Conservation (phyloP, 2,329 filamentous ascomycete species). For the Penicillium sp. region DNA sequence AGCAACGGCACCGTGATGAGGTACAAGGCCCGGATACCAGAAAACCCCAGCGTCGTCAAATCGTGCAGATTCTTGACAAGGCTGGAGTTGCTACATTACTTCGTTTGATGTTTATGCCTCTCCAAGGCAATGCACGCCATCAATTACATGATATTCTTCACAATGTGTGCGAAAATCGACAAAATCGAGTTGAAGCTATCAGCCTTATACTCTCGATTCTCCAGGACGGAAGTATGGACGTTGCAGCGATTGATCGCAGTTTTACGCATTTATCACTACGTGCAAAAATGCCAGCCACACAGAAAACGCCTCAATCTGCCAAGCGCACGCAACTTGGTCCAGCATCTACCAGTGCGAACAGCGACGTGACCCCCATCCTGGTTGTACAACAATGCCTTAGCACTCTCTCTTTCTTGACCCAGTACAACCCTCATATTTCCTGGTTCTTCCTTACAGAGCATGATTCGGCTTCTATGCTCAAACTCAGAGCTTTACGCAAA, state of each 20-base stretch:
- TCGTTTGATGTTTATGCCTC: slow-evolving; percentile 96
- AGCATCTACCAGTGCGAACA: slow-evolving; percentile 56
- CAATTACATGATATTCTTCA: slow-evolving; percentile 83
- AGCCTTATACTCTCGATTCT: slow-evolving; percentile 89
- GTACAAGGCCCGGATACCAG: slow-evolving; percentile 46
- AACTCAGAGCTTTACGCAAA: slow-evolving; percentile 73
- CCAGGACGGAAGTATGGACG: slow-evolving; percentile 90
- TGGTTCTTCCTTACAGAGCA: slow-evolving; percentile 94
- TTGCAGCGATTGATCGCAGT: slow-evolving; percentile 89
- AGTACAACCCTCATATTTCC: slow-evolving; percentile 80
- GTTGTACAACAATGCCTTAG: slow-evolving; percentile 94
- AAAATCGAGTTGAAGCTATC: slow-evolving; percentile 90
- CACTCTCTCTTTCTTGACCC: slow-evolving; percentile 76
- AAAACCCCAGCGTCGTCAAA: slow-evolving; percentile 71
- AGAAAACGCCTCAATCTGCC: slow-evolving; percentile 76
- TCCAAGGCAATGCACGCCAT: slow-evolving; percentile 78
- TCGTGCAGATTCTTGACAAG: slow-evolving; percentile 96
- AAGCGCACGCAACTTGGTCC: slow-evolving; percentile 70
- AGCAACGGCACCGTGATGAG: slow-evolving; percentile 34
- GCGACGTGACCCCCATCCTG: slow-evolving; percentile 88
- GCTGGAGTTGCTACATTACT: slow-evolving; percentile 91
- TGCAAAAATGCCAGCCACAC: slow-evolving; percentile 72
- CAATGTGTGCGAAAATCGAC: slow-evolving; percentile 92
- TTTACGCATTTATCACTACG: slow-evolving; percentile 89
- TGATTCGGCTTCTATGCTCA: slow-evolving; percentile 72